Evolutionary conservation across 805 yeast genomes (phyloP), one percentile per base, ranked within the genome.

Genomic region (Lipomyces orientalis): DNA sequence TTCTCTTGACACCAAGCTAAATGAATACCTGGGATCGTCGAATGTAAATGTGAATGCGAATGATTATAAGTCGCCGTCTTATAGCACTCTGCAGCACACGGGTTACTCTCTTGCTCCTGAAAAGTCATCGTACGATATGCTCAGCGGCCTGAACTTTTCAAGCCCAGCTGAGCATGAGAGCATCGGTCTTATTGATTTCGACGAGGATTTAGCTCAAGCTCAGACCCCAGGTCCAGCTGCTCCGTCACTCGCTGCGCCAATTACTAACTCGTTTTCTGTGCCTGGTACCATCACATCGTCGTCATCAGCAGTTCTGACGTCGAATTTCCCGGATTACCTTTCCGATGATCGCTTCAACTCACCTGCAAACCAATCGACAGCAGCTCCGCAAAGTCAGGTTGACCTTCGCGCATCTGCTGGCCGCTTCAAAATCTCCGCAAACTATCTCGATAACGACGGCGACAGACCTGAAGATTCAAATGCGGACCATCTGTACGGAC

Each of bases 1-100:
- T 16, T 68, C 69, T 7, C 60, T 67, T 8, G 70, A 67, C 43
- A 69, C 71, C 16, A 68, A 68, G 49, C 63, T 68, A 8, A 57
- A 58, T 37, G 71, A 64, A 6, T 65, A 65, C 52, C 51, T 68
- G n/a, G 65, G 61, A 10, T 60, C 31, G 34, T 25, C 31, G 33
- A 52, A 29, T 19, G 33, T 16, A 7, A 39, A 46, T 29, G 37
- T 62, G 4, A 61, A 57, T 16, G 49, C 57, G 12, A 12, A 7
- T 34, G 37, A 12, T 16, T 58, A 25, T 34, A 61, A 54, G 9
- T 51, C 34, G 29, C 22, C 49, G 39, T 10, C 52, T 51, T 39
- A 12, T 58, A 12, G 58, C 29, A 43, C 49, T 16, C 22, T 16
- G 49, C 22, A 16, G n/a, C 35, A 51, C 52, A 10, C 33, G 52